Evolutionary conservation across 805 yeast genomes (phyloP).

Genomic region (Candida adriatica): DNA sequence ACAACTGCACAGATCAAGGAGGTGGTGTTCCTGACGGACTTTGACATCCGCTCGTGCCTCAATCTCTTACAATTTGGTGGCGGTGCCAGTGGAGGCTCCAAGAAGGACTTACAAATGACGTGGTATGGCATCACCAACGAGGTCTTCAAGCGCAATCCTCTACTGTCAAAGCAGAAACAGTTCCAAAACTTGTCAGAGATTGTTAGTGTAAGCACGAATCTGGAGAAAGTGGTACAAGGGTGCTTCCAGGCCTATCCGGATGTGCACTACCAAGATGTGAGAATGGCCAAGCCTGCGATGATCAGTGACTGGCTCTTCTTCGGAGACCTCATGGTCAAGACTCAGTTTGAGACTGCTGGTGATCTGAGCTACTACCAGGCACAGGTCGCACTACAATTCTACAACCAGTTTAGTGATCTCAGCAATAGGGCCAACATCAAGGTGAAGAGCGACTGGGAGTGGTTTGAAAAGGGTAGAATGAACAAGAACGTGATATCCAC

Average conservation of each 20-base stretch:
- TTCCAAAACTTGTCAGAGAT: slow-evolving; percentile 39
- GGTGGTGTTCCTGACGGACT: slow-evolving; percentile 63
- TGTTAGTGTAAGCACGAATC: slow-evolving; percentile 39
- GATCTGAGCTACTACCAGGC: slow-evolving; percentile 49
- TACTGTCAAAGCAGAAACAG: slow-evolving; percentile 38
- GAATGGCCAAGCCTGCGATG: slow-evolving; percentile 48
- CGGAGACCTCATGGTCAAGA: slow-evolving; percentile 49
- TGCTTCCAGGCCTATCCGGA: slow-evolving; percentile 63
- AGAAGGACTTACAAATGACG: slow-evolving; percentile 54
- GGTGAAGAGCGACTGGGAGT: slow-evolving; percentile 25
- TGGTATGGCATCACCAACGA: slow-evolving; percentile 64
- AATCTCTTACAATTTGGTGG: slow-evolving; percentile 68
- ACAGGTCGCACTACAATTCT: slow-evolving; percentile 53
- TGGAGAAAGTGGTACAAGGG: slow-evolving; percentile 63
- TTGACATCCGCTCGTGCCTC: slow-evolving; percentile 80
- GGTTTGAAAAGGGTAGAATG: slow-evolving; percentile 16
- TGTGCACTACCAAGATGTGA: slow-evolving; percentile 58
- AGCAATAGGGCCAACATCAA: slow-evolving; percentile 31
- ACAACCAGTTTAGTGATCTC: slow-evolving; percentile 57
- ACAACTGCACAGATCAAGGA: slow-evolving; percentile 51
- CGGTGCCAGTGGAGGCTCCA: slow-evolving; percentile 11
- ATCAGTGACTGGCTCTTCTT: slow-evolving; percentile 75
- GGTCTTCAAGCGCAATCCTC: slow-evolving; percentile 50
- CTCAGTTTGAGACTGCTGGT: slow-evolving; percentile 36
- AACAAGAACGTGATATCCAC: slow-evolving; percentile 10